Evolutionary conservation across 2,329 filamentous ascomycete species (phyloP), one percentile per base, ranked within the genome.

Genomic region (Pseudopithomyces maydicus): DNA sequence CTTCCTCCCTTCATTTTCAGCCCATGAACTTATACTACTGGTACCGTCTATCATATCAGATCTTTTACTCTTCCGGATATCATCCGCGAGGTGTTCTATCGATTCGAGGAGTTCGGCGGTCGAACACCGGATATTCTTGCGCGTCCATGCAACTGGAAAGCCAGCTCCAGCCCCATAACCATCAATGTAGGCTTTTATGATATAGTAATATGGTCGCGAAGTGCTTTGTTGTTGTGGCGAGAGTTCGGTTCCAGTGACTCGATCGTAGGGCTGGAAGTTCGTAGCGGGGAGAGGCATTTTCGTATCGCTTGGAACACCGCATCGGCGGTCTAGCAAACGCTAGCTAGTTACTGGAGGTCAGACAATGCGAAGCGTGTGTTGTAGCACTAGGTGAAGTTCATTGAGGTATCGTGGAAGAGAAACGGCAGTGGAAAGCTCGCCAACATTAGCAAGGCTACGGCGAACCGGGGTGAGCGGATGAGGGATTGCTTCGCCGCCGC

Each of bases 141-240:
- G 57, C 12, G 48, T 51, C 54, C 54, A 57, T 42, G 43, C 49
- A 20, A 52, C 3, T 20, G 53, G 38, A 19, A 43, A 11, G 17
- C 47, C 38, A 17, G 39, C 29, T 3, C 48, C 48, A 17, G 36
- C 47, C 23, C 56, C 48, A 41, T 56, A 29, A 7, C 49, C 39
- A 33, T 59, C 57, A n/a, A 59, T 56, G 20, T 56, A 59, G 3
- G 43, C 43, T 20, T 56, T 59, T 19, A 59, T 56, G n/a, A 51
- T 32, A 2, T 35, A 17, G 22, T 59, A 59, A 53, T 59, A 32
- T 5, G 32, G 32, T 32, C 33, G 35, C 32, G 48, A 59, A 8
- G 35, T 41, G 14, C 17, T 38, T 29, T 59, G 53, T 32, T 59
- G 45, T 12, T 57, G 35, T 15, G 11, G 20, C 11, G 57, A 59